Base-by-base conservation (phyloP, 2,329 filamentous ascomycete species). In the Aspergillus persii region DNA sequence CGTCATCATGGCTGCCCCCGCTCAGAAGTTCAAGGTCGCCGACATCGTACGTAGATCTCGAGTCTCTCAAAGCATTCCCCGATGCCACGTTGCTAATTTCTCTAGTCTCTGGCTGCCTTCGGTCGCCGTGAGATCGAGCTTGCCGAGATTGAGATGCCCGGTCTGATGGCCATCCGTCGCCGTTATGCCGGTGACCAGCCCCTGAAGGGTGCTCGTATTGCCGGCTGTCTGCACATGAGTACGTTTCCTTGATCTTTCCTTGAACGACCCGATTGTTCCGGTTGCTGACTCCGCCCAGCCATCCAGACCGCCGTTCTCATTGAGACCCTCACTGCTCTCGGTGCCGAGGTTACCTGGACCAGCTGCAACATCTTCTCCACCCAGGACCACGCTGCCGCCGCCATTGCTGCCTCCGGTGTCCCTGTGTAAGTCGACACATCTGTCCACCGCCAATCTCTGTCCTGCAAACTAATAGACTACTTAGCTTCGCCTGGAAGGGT, bases 281-380 rank as follows among this genome's bases (percentile, higher is more conserved):
- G n/a, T 50, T 47, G 61, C 69, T 55, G 66, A 58, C 50, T 4
- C 61, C 27, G 36, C 56, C 8, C 52, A 88, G 85, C 95, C 79
- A 98, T 99, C 83, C 95, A 99, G 86, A 99, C 95, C 68, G 95
- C 95, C 72, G 95, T 99, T 76, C 89, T 99, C 74, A 99, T 99
- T 81, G 95, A 99, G 89, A 99, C 95, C 68, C 89, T 99, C 77
- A 90, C 86, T 74, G 84, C 89, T 70, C 92, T 99, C 74, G 95
- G 95, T 83, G 95, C 95, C 74, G 95, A 98, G 87, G 90, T 98
- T 73, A 99, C 95, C 77, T 98, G 95, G 95, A 90, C 94, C 63
- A 95, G 90, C 72, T 99, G 95, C 90, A 98, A 99, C 88, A 98
- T 99, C 82, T 99, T 97, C 89, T 95, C 90, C 79, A 98, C 94